Percentiles rank a stretch among this genome's conserved stretches.
Conservation (phyloP, 2,329 filamentous ascomycete species). For the Penicillium sp. region DNA sequence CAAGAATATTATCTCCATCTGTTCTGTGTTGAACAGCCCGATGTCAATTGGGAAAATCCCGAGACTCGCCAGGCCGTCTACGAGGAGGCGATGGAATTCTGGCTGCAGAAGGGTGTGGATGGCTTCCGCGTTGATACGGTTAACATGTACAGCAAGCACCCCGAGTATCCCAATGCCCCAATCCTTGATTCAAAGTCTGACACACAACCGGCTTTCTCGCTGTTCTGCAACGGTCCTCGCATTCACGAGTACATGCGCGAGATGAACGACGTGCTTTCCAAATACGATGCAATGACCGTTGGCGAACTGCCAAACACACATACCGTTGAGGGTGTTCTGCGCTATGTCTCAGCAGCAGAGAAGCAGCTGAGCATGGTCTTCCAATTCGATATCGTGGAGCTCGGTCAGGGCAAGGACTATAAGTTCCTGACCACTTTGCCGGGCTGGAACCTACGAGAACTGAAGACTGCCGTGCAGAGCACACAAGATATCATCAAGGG, state of each 20-base stretch:
- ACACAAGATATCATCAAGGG: slow-evolving; percentile 56
- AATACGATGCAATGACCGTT: slow-evolving; percentile 68
- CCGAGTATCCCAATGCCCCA: slow-evolving; percentile 57
- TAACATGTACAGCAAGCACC: slow-evolving; percentile 58
- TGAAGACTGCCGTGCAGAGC: slow-evolving; percentile 46
- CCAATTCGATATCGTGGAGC: slow-evolving; percentile 53
- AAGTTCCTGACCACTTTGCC: slow-evolving; percentile 48
- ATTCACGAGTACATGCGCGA: slow-evolving; percentile 68
- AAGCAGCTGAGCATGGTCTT: slow-evolving; percentile 70
- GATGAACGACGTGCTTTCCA: slow-evolving; percentile 61
- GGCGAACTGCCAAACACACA: slow-evolving; percentile 68
- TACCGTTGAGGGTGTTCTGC: slow-evolving; percentile 56
- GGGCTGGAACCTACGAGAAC: slow-evolving; percentile 49
- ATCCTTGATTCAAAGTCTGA: slow-evolving; percentile 48
- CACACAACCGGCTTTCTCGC: slow-evolving; percentile 54
- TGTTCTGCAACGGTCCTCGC: slow-evolving; percentile 67
- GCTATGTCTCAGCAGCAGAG: slow-evolving; percentile 59
- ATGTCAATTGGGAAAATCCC: slow-evolving; percentile 74
- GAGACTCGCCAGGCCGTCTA: slow-evolving; percentile 66
- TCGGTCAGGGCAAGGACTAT: slow-evolving; percentile 51
- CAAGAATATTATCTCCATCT: slow-evolving; percentile 72
- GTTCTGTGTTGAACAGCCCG: slow-evolving; percentile 70
- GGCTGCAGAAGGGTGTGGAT: slow-evolving; percentile 68
- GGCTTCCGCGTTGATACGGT: slow-evolving; percentile 69
- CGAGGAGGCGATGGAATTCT: slow-evolving; percentile 68